Evolutionary conservation across 768 basidiomycete genomes (phyloP), one percentile per base, ranked within the genome.

Genomic region (Leucosporidium creatinivorum): DNA sequence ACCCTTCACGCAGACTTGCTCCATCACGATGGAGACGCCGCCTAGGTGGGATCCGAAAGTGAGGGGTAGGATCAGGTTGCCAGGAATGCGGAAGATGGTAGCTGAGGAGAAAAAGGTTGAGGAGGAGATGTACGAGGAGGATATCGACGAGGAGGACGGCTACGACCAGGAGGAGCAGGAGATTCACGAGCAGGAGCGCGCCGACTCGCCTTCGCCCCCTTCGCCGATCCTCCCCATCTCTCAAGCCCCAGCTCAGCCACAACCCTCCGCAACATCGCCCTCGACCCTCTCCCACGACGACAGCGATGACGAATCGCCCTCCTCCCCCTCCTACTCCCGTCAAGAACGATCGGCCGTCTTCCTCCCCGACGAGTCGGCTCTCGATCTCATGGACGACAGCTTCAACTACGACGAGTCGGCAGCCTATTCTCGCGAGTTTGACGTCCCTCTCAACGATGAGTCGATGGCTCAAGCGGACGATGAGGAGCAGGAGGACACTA

Each of bases 11-110:
- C 69, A 69, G 52, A 72, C 70, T 1, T 48, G 61, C 19, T 72
- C 70, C 5, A 72, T 72, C 39, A 50, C 67, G 12, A 58, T 72
- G 33, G 67, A 68, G 30, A 72, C 70, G 18, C 70, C 70, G 33
- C 61, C 64, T 0, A 36, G 59, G 12, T n/a, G 39, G 39, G 39
- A 44, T 68, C n/a, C 21, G 12, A 33, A 48, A n/a, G 26, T 23
- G 31, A 28, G 4, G 10, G 33, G 28, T n/a, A 57, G 63, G 59
- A 30, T 23, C 36, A 60, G 21, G n/a, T 30, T 21, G 25, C 12
- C 36, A 21, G n/a, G 33, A 23, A 49, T 3, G 66, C 4, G 18
- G 54, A 25, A 39, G 51, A 23, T 30, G 8, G 21, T 19, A 28
- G 47, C 2, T 1, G 30, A 28, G 30, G 66, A 67, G 25, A n/a